A percentile compares a stretch with the other conserved stretches of the same genome.
phyloP scores from a whole-genome alignment of 2,329 filamentous ascomycete genomes.

The Akanthomyces dipterigenus region DNA sequence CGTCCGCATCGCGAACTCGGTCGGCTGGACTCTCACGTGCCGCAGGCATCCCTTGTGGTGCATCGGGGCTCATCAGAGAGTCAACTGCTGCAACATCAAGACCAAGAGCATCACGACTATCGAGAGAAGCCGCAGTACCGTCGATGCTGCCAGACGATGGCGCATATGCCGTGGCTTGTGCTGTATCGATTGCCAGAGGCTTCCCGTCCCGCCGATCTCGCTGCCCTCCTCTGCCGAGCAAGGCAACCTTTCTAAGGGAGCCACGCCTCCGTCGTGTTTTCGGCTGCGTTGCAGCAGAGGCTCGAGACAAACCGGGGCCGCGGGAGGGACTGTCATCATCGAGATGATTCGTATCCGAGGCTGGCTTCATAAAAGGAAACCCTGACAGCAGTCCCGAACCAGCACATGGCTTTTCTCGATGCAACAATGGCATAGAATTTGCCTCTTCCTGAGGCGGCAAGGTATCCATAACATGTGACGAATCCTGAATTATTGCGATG shows the following conservation, averaged over 20 bases:
- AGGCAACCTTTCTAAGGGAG: conserved; percentile 78
- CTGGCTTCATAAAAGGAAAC: conserved; percentile 58
- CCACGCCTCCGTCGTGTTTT: conserved; percentile 66
- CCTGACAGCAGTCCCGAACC: conserved; percentile 59
- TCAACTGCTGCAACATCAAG: conserved; percentile 38
- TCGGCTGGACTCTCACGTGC: neutral
- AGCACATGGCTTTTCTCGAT: neutral
- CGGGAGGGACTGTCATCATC: conserved; percentile 21
- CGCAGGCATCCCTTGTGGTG: neutral
- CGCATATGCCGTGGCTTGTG: conserved; percentile 21
- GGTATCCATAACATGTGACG: neutral
- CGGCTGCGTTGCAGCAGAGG: conserved; percentile 30
- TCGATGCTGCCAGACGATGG: neutral
- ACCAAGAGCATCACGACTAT: conserved; percentile 32
- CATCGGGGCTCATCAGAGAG: neutral
- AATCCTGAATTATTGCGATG: neutral
- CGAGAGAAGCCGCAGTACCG: neutral
- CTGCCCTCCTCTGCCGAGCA: conserved; percentile 67
- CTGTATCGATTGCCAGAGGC: conserved; percentile 36
- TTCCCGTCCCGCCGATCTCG: conserved; percentile 51
- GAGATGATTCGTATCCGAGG: conserved; percentile 24
- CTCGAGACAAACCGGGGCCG: neutral
- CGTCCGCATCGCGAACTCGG: conserved; percentile 12
- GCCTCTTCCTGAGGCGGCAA: neutral
- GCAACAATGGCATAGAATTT: neutral